Evolutionary conservation across 345 rosid species (phyloP).

Genomic region (Citrus sinensis): DVS_A1.0 CM039168.1:2407501-2408000

Average conservation of each 20-base stretch:
- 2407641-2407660: slow-evolving; percentile 11
- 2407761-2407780: slow-evolving; percentile 5
- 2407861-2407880: neutral
- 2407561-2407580: neutral
- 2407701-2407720: slow-evolving; percentile 11
- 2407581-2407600: slow-evolving; percentile 2
- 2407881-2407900: neutral
- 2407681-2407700: slow-evolving; percentile 12
- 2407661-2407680: slow-evolving; percentile 7
- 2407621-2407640: slow-evolving; percentile 22
- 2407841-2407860: slow-evolving; percentile 8
- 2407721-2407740: slow-evolving; percentile 8
- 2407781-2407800: slow-evolving; percentile 13
- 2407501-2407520: neutral
- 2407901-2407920: neutral
- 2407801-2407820: slow-evolving; percentile 4
- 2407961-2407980: neutral
- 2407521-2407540: neutral
- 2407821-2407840: slow-evolving; percentile 19
- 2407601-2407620: slow-evolving; percentile 23
- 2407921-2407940: slow-evolving; percentile 7
- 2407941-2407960: slow-evolving; percentile 8
- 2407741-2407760: slow-evolving; percentile 7
- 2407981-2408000: slow-evolving; percentile 11
- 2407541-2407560: slow-evolving; percentile 3